These are phyloP conservation scores for Lactarius psammicola DNA, from an alignment of 768 basidiomycete genomes.

Conservation along the genomic window DNA sequence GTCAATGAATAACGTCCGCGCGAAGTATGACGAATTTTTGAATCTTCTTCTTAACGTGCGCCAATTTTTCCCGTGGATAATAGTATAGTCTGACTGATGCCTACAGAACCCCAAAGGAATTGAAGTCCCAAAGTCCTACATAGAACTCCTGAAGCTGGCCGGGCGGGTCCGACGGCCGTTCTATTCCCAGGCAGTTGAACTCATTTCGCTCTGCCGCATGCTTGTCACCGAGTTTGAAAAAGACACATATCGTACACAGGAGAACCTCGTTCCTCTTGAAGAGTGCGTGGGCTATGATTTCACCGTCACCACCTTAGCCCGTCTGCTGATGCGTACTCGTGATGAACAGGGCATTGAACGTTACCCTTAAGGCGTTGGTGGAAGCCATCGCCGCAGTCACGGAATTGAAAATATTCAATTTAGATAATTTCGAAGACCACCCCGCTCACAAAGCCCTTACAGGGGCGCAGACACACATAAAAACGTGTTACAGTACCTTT, in stretches of 20 bases:
- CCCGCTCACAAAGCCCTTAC: constrained; percentile 4
- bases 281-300: constrained; percentile 9
- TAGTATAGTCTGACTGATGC: constrained; percentile 12
- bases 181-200: constrained; percentile 21
- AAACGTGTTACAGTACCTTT: constrained; percentile 11
- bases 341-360: constrained; percentile 15
- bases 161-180: constrained; percentile 23
- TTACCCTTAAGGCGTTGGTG: constrained; percentile 8
- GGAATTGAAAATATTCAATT: constrained; percentile 17
- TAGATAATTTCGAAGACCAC: constrained; percentile 13
- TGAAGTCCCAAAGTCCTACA: constrained; percentile 15
- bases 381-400: constrained; percentile 14
- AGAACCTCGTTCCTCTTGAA: constrained; percentile 16
- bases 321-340: not conserved
- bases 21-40: constrained; percentile 15
- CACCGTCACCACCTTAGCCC: not conserved
- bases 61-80: not conserved
- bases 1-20: constrained; percentile 8
- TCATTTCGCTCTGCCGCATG: constrained; percentile 20
- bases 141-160: constrained; percentile 22
- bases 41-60: constrained; percentile 17
- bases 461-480: constrained; percentile 5
- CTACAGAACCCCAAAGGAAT: constrained; percentile 18
- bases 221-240: constrained; percentile 19
- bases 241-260: constrained; percentile 3